Conservation (phyloP, 1,139 yeast species). For the Wickerhamomyces sp. region DNA sequence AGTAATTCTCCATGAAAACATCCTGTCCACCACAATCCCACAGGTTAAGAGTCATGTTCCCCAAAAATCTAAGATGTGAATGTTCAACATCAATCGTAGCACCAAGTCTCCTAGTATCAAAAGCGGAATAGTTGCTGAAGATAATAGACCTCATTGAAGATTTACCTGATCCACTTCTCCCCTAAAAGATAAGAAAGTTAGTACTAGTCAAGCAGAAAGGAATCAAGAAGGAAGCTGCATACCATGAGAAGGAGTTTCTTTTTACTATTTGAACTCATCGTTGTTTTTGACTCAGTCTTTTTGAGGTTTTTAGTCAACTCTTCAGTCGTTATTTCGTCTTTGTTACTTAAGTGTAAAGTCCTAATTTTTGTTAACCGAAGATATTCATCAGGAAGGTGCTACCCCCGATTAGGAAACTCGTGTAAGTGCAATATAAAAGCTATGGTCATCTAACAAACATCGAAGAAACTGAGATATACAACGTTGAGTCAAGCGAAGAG, state of each 20-base stretch:
- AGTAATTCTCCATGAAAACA: slow-evolving; percentile 91
- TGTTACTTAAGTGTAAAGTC: no score
- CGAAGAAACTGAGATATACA: no score
- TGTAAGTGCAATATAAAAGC: no score
- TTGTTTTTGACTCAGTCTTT: not conserved
- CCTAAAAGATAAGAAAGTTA: slow-evolving; percentile 34
- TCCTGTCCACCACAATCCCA: slow-evolving; percentile 99
- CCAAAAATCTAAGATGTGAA: slow-evolving; percentile 85
- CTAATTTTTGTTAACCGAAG: no score
- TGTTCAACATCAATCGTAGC: slow-evolving; percentile 98
- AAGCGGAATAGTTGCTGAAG: slow-evolving; percentile 92
- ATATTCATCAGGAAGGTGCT: no score
- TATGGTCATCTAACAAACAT: no score
- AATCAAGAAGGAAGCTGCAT: not conserved
- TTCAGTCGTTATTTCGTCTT: no score
- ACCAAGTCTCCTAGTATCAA: slow-evolving; percentile 90
- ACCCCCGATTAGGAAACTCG: no score
- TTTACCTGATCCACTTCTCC: slow-evolving; percentile 96
- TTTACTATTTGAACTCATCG: slow-evolving; percentile 22
- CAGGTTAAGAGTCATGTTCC: slow-evolving; percentile 89
- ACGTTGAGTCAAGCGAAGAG: no score
- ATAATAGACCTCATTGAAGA: slow-evolving; percentile 96
- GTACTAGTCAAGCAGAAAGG: not conserved
- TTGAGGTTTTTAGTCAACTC: not conserved
- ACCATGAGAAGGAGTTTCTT: slow-evolving; percentile 51